Percentiles rank a stretch among this genome's conserved stretches.
These are phyloP conservation scores for Cladosporium colombiae DNA, from an alignment of 2,329 filamentous ascomycete genomes.

Conservation along the genomic window DNA sequence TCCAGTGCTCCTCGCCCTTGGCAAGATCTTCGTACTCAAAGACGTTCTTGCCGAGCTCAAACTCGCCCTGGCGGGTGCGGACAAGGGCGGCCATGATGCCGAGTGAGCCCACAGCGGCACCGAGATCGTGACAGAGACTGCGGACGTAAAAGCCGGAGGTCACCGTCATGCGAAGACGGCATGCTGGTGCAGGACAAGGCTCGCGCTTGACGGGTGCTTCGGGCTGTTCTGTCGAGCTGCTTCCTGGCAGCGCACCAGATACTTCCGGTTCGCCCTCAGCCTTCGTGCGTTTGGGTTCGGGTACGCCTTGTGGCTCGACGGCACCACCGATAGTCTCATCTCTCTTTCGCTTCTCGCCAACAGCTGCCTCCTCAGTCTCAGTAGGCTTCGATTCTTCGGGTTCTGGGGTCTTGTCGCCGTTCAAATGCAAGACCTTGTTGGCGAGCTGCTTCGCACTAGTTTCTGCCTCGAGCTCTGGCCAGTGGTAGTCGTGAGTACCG, in stretches of 20 bases:
- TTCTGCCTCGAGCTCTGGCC: constrained; percentile 77
- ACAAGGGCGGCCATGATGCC: constrained; percentile 84
- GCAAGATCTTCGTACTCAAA: constrained; percentile 76
- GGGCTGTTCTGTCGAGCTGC: constrained; percentile 12
- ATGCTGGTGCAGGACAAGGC: constrained; percentile 63
- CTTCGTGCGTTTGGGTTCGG: constrained; percentile 43
- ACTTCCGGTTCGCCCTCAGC: constrained; percentile 29
- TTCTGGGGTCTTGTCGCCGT: constrained; percentile 37
- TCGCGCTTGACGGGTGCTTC: neutral
- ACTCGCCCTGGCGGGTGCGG: constrained; percentile 79
- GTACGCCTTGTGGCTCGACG: constrained; percentile 15
- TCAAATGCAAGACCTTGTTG: constrained; percentile 59
- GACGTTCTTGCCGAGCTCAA: constrained; percentile 71
- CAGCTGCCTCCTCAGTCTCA: constrained; percentile 20
- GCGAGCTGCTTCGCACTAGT: constrained; percentile 74
- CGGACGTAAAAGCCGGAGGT: constrained; percentile 97
- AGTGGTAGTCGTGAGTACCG: constrained; percentile 74
- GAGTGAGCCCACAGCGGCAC: constrained; percentile 75
- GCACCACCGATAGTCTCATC: constrained; percentile 26
- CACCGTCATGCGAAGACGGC: constrained; percentile 83
- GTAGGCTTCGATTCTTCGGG: constrained; percentile 17
- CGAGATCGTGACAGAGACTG: constrained; percentile 89
- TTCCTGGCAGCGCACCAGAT: constrained; percentile 18
- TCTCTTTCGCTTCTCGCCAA: constrained; percentile 36
- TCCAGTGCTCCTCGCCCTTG: constrained; percentile 80